These are phyloP conservation scores for Danielozyma ontarioensis DNA, from an alignment of 805 yeast genomes.

Conservation along the genomic window DNA sequence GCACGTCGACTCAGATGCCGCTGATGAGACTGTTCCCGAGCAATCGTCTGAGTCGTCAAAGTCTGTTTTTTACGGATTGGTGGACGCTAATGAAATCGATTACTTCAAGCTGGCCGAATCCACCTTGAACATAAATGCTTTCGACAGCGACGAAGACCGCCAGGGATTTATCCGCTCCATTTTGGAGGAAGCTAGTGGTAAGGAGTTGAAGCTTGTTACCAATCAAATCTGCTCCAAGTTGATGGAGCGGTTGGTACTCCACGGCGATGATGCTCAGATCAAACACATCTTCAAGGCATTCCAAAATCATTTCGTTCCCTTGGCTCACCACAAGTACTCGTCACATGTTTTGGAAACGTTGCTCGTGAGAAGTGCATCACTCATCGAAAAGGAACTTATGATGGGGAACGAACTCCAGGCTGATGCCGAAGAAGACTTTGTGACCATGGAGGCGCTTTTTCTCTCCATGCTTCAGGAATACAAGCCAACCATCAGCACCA, in stretches of 20 bases:
- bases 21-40: background rate
- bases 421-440: conserved; percentile 31
- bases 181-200: conserved; percentile 80
- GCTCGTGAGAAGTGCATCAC: conserved; percentile 65
- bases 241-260: conserved; percentile 77
- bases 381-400: conserved; percentile 68
- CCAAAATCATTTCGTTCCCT: conserved; percentile 66
- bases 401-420: conserved; percentile 24
- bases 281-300: conserved; percentile 62
- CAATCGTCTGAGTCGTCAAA: conserved; percentile 9
- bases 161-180: conserved; percentile 69
- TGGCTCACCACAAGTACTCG: conserved; percentile 83
- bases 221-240: conserved; percentile 93
- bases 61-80: conserved; percentile 73
- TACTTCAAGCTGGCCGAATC: conserved; percentile 93
- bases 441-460: conserved; percentile 59
- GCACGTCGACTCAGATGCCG: background rate
- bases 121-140: conserved; percentile 74
- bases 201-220: conserved; percentile 86
- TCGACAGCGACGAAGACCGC: conserved; percentile 69
- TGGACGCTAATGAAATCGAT: conserved; percentile 78
- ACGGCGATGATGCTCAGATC: conserved; percentile 60
- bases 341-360: conserved; percentile 92
- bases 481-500: conserved; percentile 49
- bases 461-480: conserved; percentile 62